phyloP scores from a whole-genome alignment of 345 rosid genomes.

The Aquilaria malaccensis region DNA sequence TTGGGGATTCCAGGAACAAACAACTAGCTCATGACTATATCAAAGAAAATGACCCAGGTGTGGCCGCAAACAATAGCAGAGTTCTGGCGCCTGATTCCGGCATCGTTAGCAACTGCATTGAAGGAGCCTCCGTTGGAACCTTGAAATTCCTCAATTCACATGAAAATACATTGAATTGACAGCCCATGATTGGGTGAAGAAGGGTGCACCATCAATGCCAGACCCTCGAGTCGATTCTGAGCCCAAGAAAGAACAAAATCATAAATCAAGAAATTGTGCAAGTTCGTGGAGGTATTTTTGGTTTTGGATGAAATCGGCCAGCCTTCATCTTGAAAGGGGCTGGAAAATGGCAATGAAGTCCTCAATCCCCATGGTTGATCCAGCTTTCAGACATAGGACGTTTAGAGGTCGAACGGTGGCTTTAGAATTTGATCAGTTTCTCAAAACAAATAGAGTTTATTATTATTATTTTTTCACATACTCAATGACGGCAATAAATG shows the following conservation, averaged over 20 bases:
- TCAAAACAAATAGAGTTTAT: no score
- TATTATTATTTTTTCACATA: no score
- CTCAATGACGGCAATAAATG: no score
- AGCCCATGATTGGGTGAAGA: slow-evolving; percentile 20
- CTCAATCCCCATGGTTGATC: slow-evolving; percentile 10
- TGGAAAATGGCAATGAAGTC: slow-evolving; percentile 20
- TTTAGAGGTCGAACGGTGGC: slow-evolving; percentile 32
- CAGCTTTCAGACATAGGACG: slow-evolving; percentile 26
- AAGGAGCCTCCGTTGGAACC: slow-evolving; percentile 1
- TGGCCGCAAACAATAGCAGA: slow-evolving; percentile 36
- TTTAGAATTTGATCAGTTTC: no score
- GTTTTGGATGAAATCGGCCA: slow-evolving; percentile 22
- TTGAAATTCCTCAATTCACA: slow-evolving; percentile 15
- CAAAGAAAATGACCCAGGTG: slow-evolving; percentile 2
- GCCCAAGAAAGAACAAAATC: slow-evolving; percentile 40
- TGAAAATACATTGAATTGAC: slow-evolving; percentile 31
- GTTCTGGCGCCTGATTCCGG: slow-evolving; percentile 22
- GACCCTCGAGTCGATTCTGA: slow-evolving; percentile 22
- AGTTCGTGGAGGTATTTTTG: slow-evolving; percentile 5
- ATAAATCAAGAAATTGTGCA: slow-evolving; percentile 22
- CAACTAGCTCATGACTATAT: slow-evolving; percentile 22
- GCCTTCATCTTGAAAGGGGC: slow-evolving; percentile 11
- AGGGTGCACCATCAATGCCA: slow-evolving; percentile 18
- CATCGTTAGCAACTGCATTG: neutral
- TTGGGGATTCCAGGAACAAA: slow-evolving; percentile 1